Percentiles rank a stretch among this genome's conserved stretches.
Conservation (phyloP, 106 monocot species). For the Dendrobium nobile region DNA sequence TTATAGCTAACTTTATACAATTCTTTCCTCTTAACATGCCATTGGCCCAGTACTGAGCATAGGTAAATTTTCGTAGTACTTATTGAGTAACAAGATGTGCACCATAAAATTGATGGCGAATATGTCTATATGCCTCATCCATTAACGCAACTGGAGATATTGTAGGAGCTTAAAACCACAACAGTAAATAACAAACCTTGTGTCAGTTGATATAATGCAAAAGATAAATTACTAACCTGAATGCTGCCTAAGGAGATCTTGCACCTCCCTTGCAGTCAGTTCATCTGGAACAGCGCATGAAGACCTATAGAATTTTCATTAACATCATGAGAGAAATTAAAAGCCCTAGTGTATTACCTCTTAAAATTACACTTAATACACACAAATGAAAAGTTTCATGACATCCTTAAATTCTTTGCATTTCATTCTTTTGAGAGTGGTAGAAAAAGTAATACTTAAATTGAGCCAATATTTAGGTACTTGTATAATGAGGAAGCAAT, state of each 20-base stretch:
- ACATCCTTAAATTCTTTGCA: background rate
- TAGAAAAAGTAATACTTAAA: background rate
- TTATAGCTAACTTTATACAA: no score
- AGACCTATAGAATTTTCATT: conserved; percentile 37
- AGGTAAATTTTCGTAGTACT: no score
- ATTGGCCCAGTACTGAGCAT: no score
- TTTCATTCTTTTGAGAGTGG: background rate
- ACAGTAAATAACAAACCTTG: no score
- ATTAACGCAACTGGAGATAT: no score
- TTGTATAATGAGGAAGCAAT: background rate
- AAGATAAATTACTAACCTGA: conserved; percentile 38
- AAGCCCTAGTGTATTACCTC: background rate
- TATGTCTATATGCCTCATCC: no score
- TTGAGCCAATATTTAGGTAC: background rate
- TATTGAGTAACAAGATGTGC: no score
- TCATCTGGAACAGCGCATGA: conserved; percentile 74
- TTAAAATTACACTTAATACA: background rate
- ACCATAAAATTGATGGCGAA: no score
- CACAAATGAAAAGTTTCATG: background rate
- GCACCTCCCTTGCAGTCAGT: conserved; percentile 61
- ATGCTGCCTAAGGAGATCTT: conserved; percentile 64
- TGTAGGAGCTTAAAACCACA: no score
- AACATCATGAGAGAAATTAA: background rate
- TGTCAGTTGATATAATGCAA: no score
- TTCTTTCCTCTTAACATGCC: no score